Evolutionary conservation across 2,329 filamentous ascomycete genomes (phyloP).

Genomic region (Davidsoniella virescens): DNA sequence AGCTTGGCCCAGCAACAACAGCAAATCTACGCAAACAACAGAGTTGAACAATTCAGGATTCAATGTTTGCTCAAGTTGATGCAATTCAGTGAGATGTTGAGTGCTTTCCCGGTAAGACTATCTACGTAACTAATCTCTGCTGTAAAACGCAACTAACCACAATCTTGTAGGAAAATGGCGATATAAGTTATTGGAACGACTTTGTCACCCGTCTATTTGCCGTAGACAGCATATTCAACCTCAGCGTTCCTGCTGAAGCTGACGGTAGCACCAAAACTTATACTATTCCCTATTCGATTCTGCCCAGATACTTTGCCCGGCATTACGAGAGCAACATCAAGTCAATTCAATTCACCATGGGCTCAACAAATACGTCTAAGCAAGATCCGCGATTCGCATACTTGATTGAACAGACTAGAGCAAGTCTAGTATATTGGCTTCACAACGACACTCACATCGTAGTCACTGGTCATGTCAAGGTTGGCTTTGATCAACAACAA

Average conservation of each 20-base stretch:
- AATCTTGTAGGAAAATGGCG: slow-evolving; percentile 43
- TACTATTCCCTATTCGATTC: slow-evolving; percentile 65
- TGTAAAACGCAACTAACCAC: slow-evolving; percentile 19
- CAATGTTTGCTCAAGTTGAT: slow-evolving; percentile 43
- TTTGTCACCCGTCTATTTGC: slow-evolving; percentile 78
- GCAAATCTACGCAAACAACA: neutral
- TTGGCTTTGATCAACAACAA: slow-evolving; percentile 61
- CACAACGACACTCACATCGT: slow-evolving; percentile 70
- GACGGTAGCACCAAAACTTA: slow-evolving; percentile 61
- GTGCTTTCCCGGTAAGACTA: slow-evolving; percentile 35
- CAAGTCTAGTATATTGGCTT: slow-evolving; percentile 81
- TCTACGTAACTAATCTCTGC: neutral
- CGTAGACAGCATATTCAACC: slow-evolving; percentile 56
- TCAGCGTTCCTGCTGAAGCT: slow-evolving; percentile 44
- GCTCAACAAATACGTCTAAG: slow-evolving; percentile 29
- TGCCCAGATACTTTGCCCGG: slow-evolving; percentile 79
- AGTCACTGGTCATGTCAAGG: slow-evolving; percentile 59
- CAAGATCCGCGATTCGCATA: too few relatives aligned
- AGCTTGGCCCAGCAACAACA: slow-evolving; percentile 22
- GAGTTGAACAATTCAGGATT: slow-evolving; percentile 32
- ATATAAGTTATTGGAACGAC: slow-evolving; percentile 59
- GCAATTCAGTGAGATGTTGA: slow-evolving; percentile 47
- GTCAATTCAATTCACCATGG: slow-evolving; percentile 72
- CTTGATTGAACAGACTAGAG: slow-evolving; percentile 44
- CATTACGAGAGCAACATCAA: slow-evolving; percentile 77